Base-by-base conservation (phyloP, 306 rosid genomes). In the Cicer cuneatum region DNA sequence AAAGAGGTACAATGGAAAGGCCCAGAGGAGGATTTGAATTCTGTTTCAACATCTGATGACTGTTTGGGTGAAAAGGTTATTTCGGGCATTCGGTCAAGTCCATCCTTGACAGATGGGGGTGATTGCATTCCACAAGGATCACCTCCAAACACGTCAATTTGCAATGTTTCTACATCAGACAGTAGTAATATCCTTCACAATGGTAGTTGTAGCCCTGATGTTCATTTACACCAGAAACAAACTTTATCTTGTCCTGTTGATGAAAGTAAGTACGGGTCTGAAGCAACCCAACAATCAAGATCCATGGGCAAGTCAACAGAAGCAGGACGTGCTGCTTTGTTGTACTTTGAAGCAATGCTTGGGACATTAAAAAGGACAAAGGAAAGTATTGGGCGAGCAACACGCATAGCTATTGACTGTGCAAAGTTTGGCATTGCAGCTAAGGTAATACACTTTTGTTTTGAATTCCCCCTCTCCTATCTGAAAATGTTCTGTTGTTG, bases 361-460 rank as follows among this genome's bases (percentile, higher is more conserved):
- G 93, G 91, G 74, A 84, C 89, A 15, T 82, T 93, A 86, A 93
- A 90, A 49, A 84, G 98, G 90, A 91, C 97, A 37, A 93, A 93
- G 85, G 98, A 93, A 75, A 85, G 97, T 86, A 93, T 93, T 83
- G 98, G 96, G 78, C 91, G 96, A 77, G 97, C 97, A 21, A 93
- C 98, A 66, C 94, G 93, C 40, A 85, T 87, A 54, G 98, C 98
- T 49, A 86, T 93, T 69, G 98, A 93, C 86, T 93, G 96, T 86
- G 97, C 93, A 24, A 91, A 91, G 84, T 83, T 88, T 81, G 98
- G 97, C 71, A 72, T 81, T 76, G 96, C 96, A 71, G 76, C 82
- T 7, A 93, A 93, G 98, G 98, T 93, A 86, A 15, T 74, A 43
- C 38, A 14, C 8, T 43, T 52, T 52, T 47, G 9, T 10, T n/a